Percentiles rank a stretch among this genome's conserved stretches.
These are phyloP conservation scores for Ambispora gerdemannii DNA, from an alignment of 192 early-diverging fungal species.

Conservation along the genomic window DNA sequence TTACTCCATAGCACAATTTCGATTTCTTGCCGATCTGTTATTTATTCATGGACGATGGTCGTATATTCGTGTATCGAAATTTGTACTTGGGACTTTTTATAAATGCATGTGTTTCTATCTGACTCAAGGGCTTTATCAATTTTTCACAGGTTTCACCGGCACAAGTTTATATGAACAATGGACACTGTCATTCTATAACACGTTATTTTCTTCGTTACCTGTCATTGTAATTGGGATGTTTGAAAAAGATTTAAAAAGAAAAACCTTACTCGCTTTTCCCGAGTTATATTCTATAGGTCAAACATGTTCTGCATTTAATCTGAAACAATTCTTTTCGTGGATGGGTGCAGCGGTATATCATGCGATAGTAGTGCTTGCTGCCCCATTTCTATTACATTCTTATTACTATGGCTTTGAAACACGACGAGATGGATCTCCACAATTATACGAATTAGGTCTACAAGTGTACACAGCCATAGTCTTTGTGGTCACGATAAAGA, in stretches of 20 bases:
- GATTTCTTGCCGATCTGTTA: constrained; percentile 73
- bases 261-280: constrained; percentile 62
- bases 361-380: constrained; percentile 47
- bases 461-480: constrained; percentile 60
- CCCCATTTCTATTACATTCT: constrained; percentile 52
- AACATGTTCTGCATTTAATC: constrained; percentile 52
- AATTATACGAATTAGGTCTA: constrained; percentile 56
- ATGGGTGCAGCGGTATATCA: constrained; percentile 53
- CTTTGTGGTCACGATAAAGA: constrained; percentile 65
- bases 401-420: constrained; percentile 33
- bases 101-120: constrained; percentile 80
- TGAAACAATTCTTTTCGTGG: constrained; percentile 52
- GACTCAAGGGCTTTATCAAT: constrained; percentile 73
- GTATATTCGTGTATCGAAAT: constrained; percentile 77
- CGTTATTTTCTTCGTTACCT: constrained; percentile 75
- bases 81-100: constrained; percentile 84
- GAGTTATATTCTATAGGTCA: constrained; percentile 70
- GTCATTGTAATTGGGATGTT: constrained; percentile 79
- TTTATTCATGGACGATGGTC: constrained; percentile 89
- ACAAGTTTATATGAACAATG: constrained; percentile 72
- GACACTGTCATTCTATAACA: constrained; percentile 81
- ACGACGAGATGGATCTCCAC: constrained; percentile 41
- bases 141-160: constrained; percentile 72
- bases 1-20: constrained; percentile 90
- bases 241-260: constrained; percentile 73